Evolutionary conservation across 1,139 yeast species (phyloP).

Genomic region (Candida sp.): DNA sequence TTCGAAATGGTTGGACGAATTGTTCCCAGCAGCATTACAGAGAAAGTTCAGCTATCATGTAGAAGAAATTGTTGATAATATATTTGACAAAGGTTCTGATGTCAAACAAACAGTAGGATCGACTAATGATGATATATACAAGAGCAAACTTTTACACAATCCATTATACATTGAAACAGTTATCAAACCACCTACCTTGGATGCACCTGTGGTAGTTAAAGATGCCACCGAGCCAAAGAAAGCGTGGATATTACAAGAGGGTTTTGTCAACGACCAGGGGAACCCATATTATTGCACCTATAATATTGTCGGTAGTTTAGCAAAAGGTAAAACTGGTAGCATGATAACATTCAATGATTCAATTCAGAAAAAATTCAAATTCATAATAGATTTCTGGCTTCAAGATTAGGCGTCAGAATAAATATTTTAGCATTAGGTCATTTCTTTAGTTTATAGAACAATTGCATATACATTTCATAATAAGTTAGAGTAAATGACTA

Average conservation of each 20-base stretch:
- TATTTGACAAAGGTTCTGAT: conserved; percentile 7
- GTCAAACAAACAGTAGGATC: conserved; percentile 3
- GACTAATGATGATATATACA: conserved; percentile 7
- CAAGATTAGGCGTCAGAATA: conserved; percentile 4
- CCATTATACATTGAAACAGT: conserved; percentile 19
- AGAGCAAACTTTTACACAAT: conserved; percentile 11
- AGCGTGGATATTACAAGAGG: conserved; percentile 18
- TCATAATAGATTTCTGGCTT: conserved; percentile 19
- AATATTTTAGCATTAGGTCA: not conserved
- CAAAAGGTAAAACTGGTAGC: conserved; percentile 13
- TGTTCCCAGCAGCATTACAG: conserved; percentile 12
- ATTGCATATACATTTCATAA: not conserved
- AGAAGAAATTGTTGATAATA: conserved; percentile 6
- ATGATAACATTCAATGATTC: conserved; percentile 12
- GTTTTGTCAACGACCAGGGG: conserved; percentile 7
- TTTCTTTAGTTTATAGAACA: not conserved
- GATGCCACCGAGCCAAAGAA: conserved; percentile 21
- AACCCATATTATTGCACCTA: conserved; percentile 35
- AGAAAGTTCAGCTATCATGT: conserved; percentile 11
- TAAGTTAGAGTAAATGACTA: not conserved
- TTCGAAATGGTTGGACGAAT: conserved; percentile 8
- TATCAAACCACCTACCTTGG: conserved; percentile 20
- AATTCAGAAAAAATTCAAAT: conserved; percentile 10
- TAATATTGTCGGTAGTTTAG: conserved; percentile 25
- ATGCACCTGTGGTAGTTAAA: conserved; percentile 10